Percentiles rank a stretch among this genome's conserved stretches.
Conservation (phyloP, 345 rosid species). For the Crucihimalaya himalaica region DNA sequence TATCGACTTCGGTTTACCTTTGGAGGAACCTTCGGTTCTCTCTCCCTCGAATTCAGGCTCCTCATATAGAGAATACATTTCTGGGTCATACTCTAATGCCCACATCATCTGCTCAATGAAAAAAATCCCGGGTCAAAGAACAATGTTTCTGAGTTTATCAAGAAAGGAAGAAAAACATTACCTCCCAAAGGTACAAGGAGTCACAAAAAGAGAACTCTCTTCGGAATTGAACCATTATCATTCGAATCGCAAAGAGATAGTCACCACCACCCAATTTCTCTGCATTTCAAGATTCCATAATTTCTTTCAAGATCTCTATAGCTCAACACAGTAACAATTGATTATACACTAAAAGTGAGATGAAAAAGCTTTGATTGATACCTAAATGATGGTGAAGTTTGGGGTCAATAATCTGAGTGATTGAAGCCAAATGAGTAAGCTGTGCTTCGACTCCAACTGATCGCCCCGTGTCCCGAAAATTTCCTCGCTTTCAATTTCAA, state of each 20-base stretch:
- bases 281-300: constrained; percentile 35
- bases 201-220: constrained; percentile 96
- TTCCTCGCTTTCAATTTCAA: constrained; percentile 64
- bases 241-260: constrained; percentile 92
- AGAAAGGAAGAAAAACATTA: constrained; percentile 35
- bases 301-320: not conserved
- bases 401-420: constrained; percentile 95
- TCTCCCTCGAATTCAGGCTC: constrained; percentile 51
- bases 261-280: constrained; percentile 96
- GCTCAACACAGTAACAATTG: not conserved
- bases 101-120: constrained; percentile 90
- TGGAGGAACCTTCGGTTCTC: constrained; percentile 53
- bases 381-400: constrained; percentile 98
- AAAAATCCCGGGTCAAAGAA: constrained; percentile 15
- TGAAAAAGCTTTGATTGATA: constrained; percentile 36
- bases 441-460: constrained; percentile 95
- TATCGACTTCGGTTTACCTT: constrained; percentile 60
- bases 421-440: constrained; percentile 80
- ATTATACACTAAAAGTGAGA: not conserved
- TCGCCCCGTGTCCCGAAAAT: constrained; percentile 85
- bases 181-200: constrained; percentile 99
- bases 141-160: not conserved
- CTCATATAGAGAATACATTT: constrained; percentile 70
- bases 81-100: constrained; percentile 97
- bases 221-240: constrained; percentile 97